Percentiles rank a stretch among this genome's conserved stretches.
These are phyloP conservation scores for Passalora sequoiae DNA, from an alignment of 2,329 filamentous ascomycete species.

Conservation along the genomic window DNA sequence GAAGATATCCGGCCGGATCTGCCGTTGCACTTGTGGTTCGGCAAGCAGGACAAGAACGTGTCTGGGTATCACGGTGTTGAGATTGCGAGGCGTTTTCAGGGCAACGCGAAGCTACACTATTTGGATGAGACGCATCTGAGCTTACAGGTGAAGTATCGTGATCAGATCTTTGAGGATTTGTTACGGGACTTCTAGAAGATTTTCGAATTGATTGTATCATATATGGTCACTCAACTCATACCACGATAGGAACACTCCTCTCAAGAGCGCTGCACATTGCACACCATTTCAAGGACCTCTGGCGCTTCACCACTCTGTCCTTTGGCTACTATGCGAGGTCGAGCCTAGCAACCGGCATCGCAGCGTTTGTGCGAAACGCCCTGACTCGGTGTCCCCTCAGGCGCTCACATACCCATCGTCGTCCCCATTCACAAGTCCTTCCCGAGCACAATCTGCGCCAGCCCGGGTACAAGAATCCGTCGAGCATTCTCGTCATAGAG, in stretches of 20 bases:
- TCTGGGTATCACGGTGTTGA: constrained; percentile 1
- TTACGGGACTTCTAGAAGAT: no score
- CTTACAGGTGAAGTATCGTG: constrained; percentile 2
- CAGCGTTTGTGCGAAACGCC: no score
- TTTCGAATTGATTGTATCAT: no score
- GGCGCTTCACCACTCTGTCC: no score
- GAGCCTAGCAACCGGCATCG: no score
- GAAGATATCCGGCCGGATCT: constrained; percentile 1
- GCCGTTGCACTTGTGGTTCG: constrained; percentile 6
- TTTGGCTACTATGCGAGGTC: no score
- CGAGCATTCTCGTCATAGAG: background rate
- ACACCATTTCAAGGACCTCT: no score
- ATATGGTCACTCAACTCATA: no score
- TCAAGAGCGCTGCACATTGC: no score
- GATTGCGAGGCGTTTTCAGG: background rate
- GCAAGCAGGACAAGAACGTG: constrained; percentile 6
- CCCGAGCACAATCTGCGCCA: constrained; percentile 9
- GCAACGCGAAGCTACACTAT: background rate
- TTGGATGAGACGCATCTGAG: constrained; percentile 9
- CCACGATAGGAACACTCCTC: no score
- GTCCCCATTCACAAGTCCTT: constrained; percentile 8
- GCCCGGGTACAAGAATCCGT: constrained; percentile 8
- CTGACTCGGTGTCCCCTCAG: no score
- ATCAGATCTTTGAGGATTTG: constrained; percentile 4
- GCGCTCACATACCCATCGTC: no score